Evolutionary conservation across 305 asterid species (phyloP).

Genomic region (Fraxinus floribunda): DNA sequence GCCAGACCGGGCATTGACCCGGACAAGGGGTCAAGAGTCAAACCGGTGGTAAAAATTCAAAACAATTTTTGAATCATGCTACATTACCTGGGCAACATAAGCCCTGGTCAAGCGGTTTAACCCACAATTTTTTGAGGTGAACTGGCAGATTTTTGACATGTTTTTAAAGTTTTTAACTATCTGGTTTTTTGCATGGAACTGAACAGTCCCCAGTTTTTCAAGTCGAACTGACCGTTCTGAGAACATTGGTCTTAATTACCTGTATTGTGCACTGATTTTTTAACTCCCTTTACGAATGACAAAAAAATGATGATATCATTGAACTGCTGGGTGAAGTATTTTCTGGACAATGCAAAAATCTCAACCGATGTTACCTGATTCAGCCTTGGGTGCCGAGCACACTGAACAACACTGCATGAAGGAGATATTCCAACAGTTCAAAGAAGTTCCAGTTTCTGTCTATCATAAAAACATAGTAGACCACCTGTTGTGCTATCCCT

Average conservation of each 20-base stretch:
- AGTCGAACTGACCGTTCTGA: background rate
- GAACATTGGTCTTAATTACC: background rate
- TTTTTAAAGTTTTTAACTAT: background rate
- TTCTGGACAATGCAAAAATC: background rate
- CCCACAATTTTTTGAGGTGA: background rate
- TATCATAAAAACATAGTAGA: slow-evolving; percentile 70
- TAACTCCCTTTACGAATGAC: background rate
- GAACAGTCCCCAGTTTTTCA: background rate
- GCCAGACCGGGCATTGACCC: background rate
- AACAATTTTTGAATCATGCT: too few relatives aligned
- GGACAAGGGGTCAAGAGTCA: background rate
- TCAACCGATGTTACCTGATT: slow-evolving; percentile 56
- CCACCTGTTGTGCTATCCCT: slow-evolving; percentile 76
- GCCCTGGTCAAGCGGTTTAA: too few relatives aligned
- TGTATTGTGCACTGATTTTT: background rate
- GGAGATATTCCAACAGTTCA: slow-evolving; percentile 85
- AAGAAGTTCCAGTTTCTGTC: slow-evolving; percentile 72
- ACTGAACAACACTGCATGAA: slow-evolving; percentile 77
- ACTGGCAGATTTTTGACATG: background rate
- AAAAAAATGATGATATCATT: background rate
- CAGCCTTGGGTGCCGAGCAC: slow-evolving; percentile 90
- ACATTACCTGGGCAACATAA: too few relatives aligned
- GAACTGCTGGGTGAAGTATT: background rate
- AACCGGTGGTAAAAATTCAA: background rate
- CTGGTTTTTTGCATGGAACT: background rate